Base-by-base conservation (phyloP, 1,139 yeast genomes). In the Kodamaea plutei region DNA sequence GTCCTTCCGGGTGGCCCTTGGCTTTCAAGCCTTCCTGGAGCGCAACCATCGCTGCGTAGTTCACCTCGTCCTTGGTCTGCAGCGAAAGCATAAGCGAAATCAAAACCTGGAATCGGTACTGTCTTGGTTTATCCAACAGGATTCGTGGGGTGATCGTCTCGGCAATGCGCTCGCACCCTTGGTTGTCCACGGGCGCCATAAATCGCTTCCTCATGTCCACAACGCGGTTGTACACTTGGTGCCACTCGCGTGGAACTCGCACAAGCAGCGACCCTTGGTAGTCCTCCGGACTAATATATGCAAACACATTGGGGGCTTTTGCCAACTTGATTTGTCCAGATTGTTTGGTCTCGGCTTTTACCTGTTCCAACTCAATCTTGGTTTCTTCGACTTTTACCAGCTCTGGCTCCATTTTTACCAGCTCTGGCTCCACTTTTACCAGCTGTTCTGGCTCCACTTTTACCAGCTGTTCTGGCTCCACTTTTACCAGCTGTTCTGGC, bases 21-120 rank as follows among this genome's bases (percentile, higher is more conserved):
- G 36, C 38, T 5, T 50, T 31, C 47, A 61, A 75, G 44, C 58
- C 70, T 34, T 36, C 49, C 42, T 85, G 79, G 39, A 89, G 58
- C 14, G 60, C 67, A 19, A 57, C 56, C 80, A 89, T 81, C 1
- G 94, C 95, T 26, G 68, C 69, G 31, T 69, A 84, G 41, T 84
- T 89, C 20, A 80, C 77, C 50, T 85, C 95, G 54, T 91, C 98
- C 49, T 84, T 87, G 1, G 97, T 91, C 47, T 89, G 97, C 0
- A 96, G 76, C 9, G 95, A 84, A 20, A 91, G 72, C 91, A 89
- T 84, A 33, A 89, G 65, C 3, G 95, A 79, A 0, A 87, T 66
- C 26, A 89, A 61, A 22, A 85, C 63, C 54, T 88, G 96, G 50
- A 80, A 82, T 29, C 96, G 63, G 46, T 70, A 79, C 15, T 60